Evolutionary conservation across 805 yeast genomes (phyloP).

Genomic region (Maudiozyma barnettii): DNA sequence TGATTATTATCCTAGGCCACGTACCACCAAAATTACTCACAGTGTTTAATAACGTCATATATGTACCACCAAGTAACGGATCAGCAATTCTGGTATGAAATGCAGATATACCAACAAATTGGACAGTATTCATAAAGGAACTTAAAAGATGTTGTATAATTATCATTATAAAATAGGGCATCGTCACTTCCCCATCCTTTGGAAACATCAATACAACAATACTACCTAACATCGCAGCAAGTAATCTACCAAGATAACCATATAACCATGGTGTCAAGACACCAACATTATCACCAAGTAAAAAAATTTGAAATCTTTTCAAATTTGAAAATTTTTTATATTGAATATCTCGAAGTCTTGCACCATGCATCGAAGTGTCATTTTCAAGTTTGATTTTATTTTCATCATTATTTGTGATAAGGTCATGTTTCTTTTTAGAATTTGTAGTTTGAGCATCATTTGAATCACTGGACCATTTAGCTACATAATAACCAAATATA

Average conservation of each 20-base stretch:
- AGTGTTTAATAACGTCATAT: constrained; percentile 93
- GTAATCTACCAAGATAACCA: constrained; percentile 74
- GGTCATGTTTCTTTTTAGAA: too few relatives aligned
- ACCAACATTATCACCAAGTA: constrained; percentile 31
- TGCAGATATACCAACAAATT: constrained; percentile 88
- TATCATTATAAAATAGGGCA: constrained; percentile 55
- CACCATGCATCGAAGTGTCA: constrained; percentile 2
- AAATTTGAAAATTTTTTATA: constrained; percentile 2
- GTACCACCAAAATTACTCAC: constrained; percentile 91
- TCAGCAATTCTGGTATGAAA: constrained; percentile 95
- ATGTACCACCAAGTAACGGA: constrained; percentile 93
- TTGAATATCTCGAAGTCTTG: constrained; percentile 1
- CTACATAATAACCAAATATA: constrained; percentile 90
- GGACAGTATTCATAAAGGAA: constrained; percentile 89
- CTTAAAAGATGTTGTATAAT: constrained; percentile 76
- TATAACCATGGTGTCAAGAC: constrained; percentile 84
- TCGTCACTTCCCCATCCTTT: constrained; percentile 34
- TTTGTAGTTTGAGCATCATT: background rate
- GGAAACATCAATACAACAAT: constrained; percentile 69
- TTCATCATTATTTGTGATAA: background rate
- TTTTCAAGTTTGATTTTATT: constrained; percentile 1
- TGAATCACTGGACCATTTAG: constrained; percentile 78
- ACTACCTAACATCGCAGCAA: constrained; percentile 71
- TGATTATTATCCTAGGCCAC: constrained; percentile 86
- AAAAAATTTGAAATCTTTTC: constrained; percentile 16